phyloP scores from a whole-genome alignment of 805 yeast genomes.

The Candida ponderosae region DNA sequence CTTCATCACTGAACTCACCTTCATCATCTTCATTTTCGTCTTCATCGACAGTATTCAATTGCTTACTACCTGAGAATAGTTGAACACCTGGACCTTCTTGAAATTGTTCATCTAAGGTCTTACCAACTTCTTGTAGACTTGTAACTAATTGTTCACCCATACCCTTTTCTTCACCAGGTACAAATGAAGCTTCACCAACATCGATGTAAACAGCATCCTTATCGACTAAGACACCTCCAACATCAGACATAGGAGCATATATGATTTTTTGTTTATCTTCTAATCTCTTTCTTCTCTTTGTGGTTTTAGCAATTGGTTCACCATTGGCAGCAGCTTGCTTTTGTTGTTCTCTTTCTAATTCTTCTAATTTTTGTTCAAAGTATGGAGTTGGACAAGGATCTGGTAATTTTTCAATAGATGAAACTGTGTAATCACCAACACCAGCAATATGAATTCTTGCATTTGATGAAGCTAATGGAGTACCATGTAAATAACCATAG shows the following conservation, averaged over 20 bases:
- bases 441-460: constrained; percentile 92
- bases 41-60: constrained; percentile 36
- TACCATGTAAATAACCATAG: constrained; percentile 93
- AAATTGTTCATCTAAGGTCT: constrained; percentile 48
- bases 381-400: constrained; percentile 99
- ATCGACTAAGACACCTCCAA: constrained; percentile 96
- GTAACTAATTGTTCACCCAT: constrained; percentile 85
- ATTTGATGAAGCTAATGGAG: constrained; percentile 61
- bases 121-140: constrained; percentile 63
- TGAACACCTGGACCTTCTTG: constrained; percentile 64
- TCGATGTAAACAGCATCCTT: constrained; percentile 95
- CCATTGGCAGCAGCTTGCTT: constrained; percentile 60
- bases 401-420: constrained; percentile 79
- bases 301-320: constrained; percentile 43
- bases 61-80: constrained; percentile 58
- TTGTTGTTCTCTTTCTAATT: constrained; percentile 64
- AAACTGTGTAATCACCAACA: constrained; percentile 78
- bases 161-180: constrained; percentile 61
- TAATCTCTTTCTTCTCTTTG: constrained; percentile 83
- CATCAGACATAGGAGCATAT: constrained; percentile 99
- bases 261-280: constrained; percentile 92
- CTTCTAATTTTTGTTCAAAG: constrained; percentile 79
- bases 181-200: constrained; percentile 43
- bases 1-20: constrained; percentile 27
- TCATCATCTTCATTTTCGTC: constrained; percentile 29